phyloP scores from a whole-genome alignment of 2,329 filamentous ascomycete genomes.

The Ambrosiella beaveri region DNA sequence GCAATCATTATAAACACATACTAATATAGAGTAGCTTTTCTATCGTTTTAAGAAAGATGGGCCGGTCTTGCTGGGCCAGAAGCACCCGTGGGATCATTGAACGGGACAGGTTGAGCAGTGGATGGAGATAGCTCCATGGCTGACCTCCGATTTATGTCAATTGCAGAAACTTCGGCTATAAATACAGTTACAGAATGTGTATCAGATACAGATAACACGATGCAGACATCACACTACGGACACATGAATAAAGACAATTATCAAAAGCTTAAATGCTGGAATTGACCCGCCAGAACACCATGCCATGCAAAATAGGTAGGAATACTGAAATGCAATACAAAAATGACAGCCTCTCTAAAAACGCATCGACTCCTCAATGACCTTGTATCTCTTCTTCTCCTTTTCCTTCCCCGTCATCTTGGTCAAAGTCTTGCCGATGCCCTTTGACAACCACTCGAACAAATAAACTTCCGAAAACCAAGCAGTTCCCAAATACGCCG shows the following conservation, averaged over 20 bases:
- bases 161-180: too few species aligned
- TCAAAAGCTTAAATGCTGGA: neutral
- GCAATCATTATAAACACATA: neutral
- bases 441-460: slow-evolving; percentile 50
- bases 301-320: too few species aligned
- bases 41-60: slow-evolving; percentile 95
- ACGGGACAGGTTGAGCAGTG: slow-evolving; percentile 12
- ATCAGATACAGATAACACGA: neutral
- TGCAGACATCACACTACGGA: neutral
- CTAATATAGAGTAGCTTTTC: slow-evolving; percentile 48
- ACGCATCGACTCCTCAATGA: slow-evolving; percentile 43
- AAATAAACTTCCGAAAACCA: slow-evolving; percentile 56
- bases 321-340: too few species aligned
- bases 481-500: slow-evolving; percentile 48
- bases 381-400: slow-evolving; percentile 74
- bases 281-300: too few species aligned
- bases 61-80: slow-evolving; percentile 73
- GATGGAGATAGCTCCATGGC: too few species aligned
- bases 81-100: slow-evolving; percentile 93
- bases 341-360: neutral
- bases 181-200: neutral
- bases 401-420: slow-evolving; percentile 46
- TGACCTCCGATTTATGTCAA: too few species aligned
- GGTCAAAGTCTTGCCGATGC: slow-evolving; percentile 44
- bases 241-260: neutral